Percentiles rank a stretch among this genome's conserved stretches.
phyloP scores from a whole-genome alignment of 2,329 filamentous ascomycete species.

The Colletotrichum siamense region DNA sequence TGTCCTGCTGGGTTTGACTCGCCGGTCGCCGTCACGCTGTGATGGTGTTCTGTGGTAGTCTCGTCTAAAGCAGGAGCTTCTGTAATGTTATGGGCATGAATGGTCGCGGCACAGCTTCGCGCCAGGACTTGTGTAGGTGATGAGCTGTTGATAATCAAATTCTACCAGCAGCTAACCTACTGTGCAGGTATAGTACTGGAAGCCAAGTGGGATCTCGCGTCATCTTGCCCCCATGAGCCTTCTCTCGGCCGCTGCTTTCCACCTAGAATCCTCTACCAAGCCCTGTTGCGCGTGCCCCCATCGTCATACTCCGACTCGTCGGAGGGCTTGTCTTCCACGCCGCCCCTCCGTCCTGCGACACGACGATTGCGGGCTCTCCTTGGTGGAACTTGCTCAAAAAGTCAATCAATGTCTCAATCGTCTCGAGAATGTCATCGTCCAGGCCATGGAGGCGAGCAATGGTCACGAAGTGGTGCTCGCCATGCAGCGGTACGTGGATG shows the following conservation, averaged over 20 bases:
- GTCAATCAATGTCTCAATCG: not conserved
- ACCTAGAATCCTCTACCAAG: not conserved
- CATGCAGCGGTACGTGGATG: not conserved
- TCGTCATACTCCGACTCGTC: not conserved
- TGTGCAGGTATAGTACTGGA: not conserved
- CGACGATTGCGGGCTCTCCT: not conserved
- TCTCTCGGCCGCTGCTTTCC: not conserved
- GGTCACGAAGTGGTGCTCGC: not conserved
- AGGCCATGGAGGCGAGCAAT: not conserved
- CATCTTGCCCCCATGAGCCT: not conserved
- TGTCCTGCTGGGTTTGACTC: not conserved
- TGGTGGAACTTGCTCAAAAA: not conserved
- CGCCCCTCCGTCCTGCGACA: not conserved
- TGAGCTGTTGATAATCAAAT: not conserved
- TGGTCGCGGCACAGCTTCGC: not conserved
- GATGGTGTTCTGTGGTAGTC: not conserved
- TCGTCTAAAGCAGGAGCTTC: not conserved
- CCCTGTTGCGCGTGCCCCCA: not conserved
- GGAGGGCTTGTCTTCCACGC: not conserved
- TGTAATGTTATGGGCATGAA: not conserved
- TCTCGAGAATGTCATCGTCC: not conserved
- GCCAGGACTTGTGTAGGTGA: not conserved
- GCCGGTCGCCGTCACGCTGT: not conserved
- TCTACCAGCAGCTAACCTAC: not conserved
- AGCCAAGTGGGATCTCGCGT: not conserved